Evolutionary conservation across 345 rosid genomes (phyloP), one percentile per base, ranked within the genome.

Genomic region (Pugionium dolabratum): DNA sequence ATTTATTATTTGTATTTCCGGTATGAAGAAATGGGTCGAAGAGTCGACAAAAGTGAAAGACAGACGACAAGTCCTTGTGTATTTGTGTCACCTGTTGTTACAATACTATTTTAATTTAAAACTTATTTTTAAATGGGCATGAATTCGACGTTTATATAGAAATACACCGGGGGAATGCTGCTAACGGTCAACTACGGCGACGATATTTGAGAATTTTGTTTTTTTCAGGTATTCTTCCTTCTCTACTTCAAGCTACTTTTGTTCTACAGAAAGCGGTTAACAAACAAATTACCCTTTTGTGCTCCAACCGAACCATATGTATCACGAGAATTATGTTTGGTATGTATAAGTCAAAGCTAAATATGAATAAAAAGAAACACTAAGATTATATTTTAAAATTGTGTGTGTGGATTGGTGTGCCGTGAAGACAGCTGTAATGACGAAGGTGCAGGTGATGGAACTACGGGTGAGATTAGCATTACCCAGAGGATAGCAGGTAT

Each of bases 181-280:
- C 39, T 40, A 27, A 56, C 64, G 75, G 75, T 71, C 75, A 71
- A 71, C 65, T 48, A 64, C 65, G 65, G 65, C 70, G 65, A 64
- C 70, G 53, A 71, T 33, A 42, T 51, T 45, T 26, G 26, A 0
- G 1, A 18, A 18, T 44, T 56, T 47, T 56, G 46, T 7, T 30
- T 35, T 56, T 54, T 41, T n/a, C 53, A 59, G 60, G 47, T 69
- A 34, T 69, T 26, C 18, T 18, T 18, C 18, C 18, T 18, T 18
- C 18, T 18, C 18, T 18, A 18, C 18, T 18, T 18, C 18, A 18
- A 18, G 18, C 18, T 18, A 18, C 18, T 18, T 18, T 18, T 18
- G 18, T 18, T 18, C 18, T 18, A 18, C 18, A 18, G 18, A 18
- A 18, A 18, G 18, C 18, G 18, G 18, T 18, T 18, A 18, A 18